Base-by-base conservation (phyloP, 2,329 filamentous ascomycete species). In the Gnomoniopsis smithogilvyi region DNA sequence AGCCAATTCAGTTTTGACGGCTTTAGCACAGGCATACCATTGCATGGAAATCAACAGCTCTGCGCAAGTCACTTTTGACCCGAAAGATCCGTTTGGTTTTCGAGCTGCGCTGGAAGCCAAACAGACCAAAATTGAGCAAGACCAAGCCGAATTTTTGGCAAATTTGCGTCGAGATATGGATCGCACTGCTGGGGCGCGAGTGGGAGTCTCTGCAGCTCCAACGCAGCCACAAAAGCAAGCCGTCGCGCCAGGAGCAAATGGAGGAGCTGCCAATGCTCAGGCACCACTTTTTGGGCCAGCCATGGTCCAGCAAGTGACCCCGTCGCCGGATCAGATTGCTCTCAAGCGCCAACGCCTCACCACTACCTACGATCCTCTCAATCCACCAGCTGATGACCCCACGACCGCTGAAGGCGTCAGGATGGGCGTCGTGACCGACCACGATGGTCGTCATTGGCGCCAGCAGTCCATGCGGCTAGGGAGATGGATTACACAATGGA, bases 391-490 rank as follows among this genome's bases (percentile, higher is more conserved):
- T 8, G 57, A 56, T 10, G 56, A 47, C 49, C 41, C 51, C 49
- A 38, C 51, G 10, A 55, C 53, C 15, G 60, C 57, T 2, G 53
- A 56, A 41, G 56, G 56, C 38, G 45, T 60, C 10, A 54, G 30
- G 11, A 51, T 62, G 19, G 60, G 60, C 33, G 54, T 60, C 14
- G 11, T 62, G 2, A 43, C 52, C 14, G 53, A 62, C 45, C 24
- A 2, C 8, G 36, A 45, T 2, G 60, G 21, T 45, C 56, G 57
- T 21, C 54, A 47, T 34, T 59, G 60, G 57, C 60, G 49, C 30
- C 56, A 62, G 53, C 54, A 26, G 24, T 36, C 50, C 49, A 60
- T 62, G 60, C 52, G 60, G 36, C 60, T 62, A 12, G 34, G 49
- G 19, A 57, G 60, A 15, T 56, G 11, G 52, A 30, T 41, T 49